Evolutionary conservation across 2,329 filamentous ascomycete species (phyloP).

Genomic region (Stagonosporopsis chrysanthemi): DNA sequence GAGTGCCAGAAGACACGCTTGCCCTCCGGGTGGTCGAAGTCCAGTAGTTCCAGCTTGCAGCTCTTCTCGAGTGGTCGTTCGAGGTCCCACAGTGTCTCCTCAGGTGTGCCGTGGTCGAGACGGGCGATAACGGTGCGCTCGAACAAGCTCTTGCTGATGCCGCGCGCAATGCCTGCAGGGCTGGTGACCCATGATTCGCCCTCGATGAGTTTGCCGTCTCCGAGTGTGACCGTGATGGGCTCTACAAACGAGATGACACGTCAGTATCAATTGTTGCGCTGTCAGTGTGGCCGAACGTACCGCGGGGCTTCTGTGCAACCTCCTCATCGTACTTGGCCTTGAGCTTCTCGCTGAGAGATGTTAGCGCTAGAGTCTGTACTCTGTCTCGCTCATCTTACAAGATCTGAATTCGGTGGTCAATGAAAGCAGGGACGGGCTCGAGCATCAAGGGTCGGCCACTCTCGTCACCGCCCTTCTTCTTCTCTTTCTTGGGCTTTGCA

Average conservation of each 20-base stretch:
- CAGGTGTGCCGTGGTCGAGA: conserved; percentile 79
- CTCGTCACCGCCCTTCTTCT: conserved; percentile 49
- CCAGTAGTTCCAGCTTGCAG: conserved; percentile 83
- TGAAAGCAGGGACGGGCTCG: conserved; percentile 71
- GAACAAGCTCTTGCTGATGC: conserved; percentile 83
- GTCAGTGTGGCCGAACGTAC: conserved; percentile 30
- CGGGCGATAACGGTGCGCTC: conserved; percentile 87
- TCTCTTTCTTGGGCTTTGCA: conserved; percentile 49
- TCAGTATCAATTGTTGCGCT: conserved; percentile 22
- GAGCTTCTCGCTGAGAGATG: conserved; percentile 67
- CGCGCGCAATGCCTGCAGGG: conserved; percentile 77
- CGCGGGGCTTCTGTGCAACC: conserved; percentile 70
- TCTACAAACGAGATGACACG: conserved; percentile 50
- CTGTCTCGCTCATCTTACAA: conserved; percentile 59
- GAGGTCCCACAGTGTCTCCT: conserved; percentile 84
- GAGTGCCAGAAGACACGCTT: conserved; percentile 99
- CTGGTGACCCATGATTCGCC: conserved; percentile 93
- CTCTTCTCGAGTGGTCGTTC: conserved; percentile 87
- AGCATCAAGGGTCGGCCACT: conserved; percentile 57
- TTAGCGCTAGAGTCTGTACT: conserved; percentile 18
- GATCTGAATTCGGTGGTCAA: conserved; percentile 82
- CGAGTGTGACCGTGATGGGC: conserved; percentile 76
- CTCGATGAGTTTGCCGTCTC: conserved; percentile 72
- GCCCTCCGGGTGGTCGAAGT: conserved; percentile 78
- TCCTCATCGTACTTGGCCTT: conserved; percentile 86